A percentile compares a stretch with the other conserved stretches of the same genome.
phyloP scores from a whole-genome alignment of 495 filamentous ascomycete species.

The Neurospora sp. region DNA sequence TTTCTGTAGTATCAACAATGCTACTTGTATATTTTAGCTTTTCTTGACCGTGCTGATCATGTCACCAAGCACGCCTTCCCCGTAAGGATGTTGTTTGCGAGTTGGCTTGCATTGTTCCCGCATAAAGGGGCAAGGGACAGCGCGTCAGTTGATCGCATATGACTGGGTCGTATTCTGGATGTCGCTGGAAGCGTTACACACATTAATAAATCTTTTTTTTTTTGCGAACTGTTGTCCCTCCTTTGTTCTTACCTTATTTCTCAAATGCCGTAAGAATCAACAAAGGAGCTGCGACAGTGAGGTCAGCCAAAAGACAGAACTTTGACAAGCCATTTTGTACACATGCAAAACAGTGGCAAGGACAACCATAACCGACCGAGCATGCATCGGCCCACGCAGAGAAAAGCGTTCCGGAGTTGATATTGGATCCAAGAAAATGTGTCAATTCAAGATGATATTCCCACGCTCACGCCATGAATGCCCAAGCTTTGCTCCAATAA shows the following conservation, averaged over 20 bases:
- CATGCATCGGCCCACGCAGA: not conserved
- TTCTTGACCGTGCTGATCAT: not conserved
- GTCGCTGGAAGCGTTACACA: not conserved
- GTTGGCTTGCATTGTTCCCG: conserved; percentile 9
- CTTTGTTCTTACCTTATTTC: not conserved
- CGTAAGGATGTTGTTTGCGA: not conserved
- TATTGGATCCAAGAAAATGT: not conserved
- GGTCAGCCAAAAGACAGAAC: not conserved
- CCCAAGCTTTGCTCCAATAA: not conserved
- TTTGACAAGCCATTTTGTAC: not conserved
- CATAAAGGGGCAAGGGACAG: conserved; percentile 6
- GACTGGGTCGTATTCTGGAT: conserved; percentile 42
- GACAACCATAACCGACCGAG: not conserved
- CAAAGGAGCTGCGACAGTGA: not conserved
- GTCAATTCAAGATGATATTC: not conserved
- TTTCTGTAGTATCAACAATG: conserved; percentile 2
- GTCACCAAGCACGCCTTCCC: not conserved
- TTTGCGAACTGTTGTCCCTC: not conserved
- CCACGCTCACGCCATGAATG: not conserved
- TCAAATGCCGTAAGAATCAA: not conserved
- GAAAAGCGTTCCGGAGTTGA: not conserved
- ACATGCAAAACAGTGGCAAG: not conserved
- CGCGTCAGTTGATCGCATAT: conserved; percentile 25
- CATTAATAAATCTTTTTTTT: not conserved
- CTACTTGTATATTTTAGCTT: conserved; percentile 10